These are phyloP conservation scores for Dryadomyces quercus-mongolicae DNA, from an alignment of 2,329 filamentous ascomycete genomes.

Conservation along the genomic window DNA sequence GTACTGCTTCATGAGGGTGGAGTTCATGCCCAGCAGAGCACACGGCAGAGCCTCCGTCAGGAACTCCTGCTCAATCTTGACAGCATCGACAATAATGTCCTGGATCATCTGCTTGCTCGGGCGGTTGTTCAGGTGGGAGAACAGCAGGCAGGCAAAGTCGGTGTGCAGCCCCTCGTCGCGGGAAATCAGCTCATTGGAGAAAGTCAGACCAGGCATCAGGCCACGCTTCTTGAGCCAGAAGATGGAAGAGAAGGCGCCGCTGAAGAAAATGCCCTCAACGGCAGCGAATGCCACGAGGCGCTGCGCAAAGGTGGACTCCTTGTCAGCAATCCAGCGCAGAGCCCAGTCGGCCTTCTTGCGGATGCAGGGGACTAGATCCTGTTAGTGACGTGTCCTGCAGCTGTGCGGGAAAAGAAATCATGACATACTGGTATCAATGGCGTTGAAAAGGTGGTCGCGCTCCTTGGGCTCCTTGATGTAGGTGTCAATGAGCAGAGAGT, in stretches of 20 bases:
- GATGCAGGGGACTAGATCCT: conserved; percentile 75
- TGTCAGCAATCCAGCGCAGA: conserved; percentile 85
- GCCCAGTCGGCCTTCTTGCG: conserved; percentile 99
- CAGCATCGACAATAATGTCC: conserved; percentile 88
- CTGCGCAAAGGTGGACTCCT: conserved; percentile 87
- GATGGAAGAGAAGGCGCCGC: conserved; percentile 93
- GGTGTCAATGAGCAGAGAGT: conserved; percentile 96
- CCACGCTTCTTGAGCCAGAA: conserved; percentile 99
- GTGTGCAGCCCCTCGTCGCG: conserved; percentile 99
- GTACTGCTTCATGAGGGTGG: conserved; percentile 97
- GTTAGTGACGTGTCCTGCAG: conserved; percentile 7
- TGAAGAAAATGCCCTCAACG: conserved; percentile 99
- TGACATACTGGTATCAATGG: conserved; percentile 84
- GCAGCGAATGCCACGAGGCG: conserved; percentile 94
- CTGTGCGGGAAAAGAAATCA: conserved; percentile 17
- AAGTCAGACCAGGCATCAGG: conserved; percentile 95
- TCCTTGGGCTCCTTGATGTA: conserved; percentile 98
- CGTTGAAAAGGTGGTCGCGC: conserved; percentile 90
- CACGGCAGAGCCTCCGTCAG: conserved; percentile 88
- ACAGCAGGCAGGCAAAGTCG: conserved; percentile 94
- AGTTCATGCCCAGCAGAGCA: conserved; percentile 93
- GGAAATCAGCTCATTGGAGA: conserved; percentile 99
- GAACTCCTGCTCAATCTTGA: conserved; percentile 94
- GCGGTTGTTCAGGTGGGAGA: conserved; percentile 92
- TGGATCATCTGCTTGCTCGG: conserved; percentile 70